Conservation (phyloP, 345 rosid genomes). For the Ricinus communis region DNA sequence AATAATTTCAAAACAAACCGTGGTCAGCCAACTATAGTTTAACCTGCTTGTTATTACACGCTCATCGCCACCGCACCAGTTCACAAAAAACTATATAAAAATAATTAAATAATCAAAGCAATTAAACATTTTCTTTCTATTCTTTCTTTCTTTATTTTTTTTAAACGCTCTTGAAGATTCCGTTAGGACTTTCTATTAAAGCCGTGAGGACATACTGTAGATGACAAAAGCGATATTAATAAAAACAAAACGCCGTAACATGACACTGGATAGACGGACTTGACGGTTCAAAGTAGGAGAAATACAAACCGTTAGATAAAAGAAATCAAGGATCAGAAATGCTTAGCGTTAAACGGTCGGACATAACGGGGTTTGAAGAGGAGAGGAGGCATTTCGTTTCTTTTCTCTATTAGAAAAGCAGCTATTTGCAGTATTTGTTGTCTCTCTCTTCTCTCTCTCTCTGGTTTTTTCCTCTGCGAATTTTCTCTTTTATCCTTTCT, state of each 20-base stretch:
- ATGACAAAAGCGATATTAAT: constrained; percentile 1
- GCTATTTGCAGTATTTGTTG: constrained; percentile 15
- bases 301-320: constrained; percentile 25
- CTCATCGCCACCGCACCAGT: too few species aligned
- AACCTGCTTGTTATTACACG: too few species aligned
- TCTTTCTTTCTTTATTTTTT: background rate
- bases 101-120: too few species aligned
- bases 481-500: constrained; percentile 34
- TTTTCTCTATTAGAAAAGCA: constrained; percentile 18
- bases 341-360: constrained; percentile 14
- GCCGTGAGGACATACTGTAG: constrained; percentile 4
- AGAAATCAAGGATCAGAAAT: constrained; percentile 22
- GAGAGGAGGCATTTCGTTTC: constrained; percentile 21
- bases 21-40: too few species aligned
- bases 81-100: too few species aligned
- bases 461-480: constrained; percentile 23
- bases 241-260: constrained; percentile 1
- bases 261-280: constrained; percentile 11
- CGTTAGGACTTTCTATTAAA: constrained; percentile 6
- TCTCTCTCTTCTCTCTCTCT: constrained; percentile 10
- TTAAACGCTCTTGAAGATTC: background rate
- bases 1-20: too few species aligned
- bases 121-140: too few species aligned
- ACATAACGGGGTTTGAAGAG: constrained; percentile 18
- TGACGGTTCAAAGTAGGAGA: constrained; percentile 20